Percentiles rank a stretch among this genome's conserved stretches.
Conservation (phyloP, 169 alveolate species). For the Pseudocohnilembus persalinus region DNA sequence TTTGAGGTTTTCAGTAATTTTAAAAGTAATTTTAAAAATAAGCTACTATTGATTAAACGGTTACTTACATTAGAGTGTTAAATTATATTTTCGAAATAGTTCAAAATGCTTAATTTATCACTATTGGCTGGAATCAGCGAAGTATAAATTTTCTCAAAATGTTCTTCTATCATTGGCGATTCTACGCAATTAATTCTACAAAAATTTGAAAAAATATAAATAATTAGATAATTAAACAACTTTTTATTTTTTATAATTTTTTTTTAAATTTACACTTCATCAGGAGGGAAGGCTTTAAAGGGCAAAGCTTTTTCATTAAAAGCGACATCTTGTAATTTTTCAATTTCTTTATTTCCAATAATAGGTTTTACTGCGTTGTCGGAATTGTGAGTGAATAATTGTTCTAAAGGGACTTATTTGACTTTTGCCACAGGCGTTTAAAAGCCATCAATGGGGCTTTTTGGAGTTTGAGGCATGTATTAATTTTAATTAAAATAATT, state of each 20-base stretch:
- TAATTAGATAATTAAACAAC: background rate
- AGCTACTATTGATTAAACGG: constrained; percentile 78
- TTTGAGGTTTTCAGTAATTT: constrained; percentile 66
- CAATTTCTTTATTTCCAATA: constrained; percentile 84
- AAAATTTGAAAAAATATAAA: no score
- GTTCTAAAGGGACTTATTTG: constrained; percentile 53
- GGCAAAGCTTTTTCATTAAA: constrained; percentile 54
- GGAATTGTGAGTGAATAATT: constrained; percentile 70
- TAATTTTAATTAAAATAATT: no score
- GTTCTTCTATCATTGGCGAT: constrained; percentile 66
- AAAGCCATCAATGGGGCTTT: background rate
- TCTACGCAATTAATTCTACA: constrained; percentile 34
- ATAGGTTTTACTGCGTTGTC: constrained; percentile 87
- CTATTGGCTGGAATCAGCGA: constrained; percentile 50
- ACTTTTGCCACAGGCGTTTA: background rate
- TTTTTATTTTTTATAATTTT: no score
- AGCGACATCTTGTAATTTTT: constrained; percentile 63
- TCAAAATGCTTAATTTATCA: constrained; percentile 73
- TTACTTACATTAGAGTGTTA: constrained; percentile 77
- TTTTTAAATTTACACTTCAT: no score
- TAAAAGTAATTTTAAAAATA: constrained; percentile 58
- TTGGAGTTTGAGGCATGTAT: background rate
- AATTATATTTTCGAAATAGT: constrained; percentile 80
- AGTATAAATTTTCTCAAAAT: constrained; percentile 74
- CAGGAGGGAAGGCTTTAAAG: constrained; percentile 72